These are phyloP conservation scores for Penicillium fuscoglaucum DNA, from an alignment of 2,329 filamentous ascomycete species.

Conservation along the genomic window DNA sequence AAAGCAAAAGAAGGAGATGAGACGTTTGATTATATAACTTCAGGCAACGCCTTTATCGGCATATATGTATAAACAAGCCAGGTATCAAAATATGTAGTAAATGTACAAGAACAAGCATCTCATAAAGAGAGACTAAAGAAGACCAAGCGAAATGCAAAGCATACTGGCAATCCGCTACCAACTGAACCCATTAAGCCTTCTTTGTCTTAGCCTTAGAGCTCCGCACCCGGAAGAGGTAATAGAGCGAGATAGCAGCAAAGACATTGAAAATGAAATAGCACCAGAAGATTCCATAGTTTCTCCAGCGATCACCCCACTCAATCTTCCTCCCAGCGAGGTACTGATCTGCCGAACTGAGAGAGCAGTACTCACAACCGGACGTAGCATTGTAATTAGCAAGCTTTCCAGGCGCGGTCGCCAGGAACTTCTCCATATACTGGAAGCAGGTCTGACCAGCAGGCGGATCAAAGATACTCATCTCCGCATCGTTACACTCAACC, in stretches of 20 bases:
- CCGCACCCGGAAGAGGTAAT: slow-evolving; percentile 45
- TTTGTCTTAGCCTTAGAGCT: slow-evolving; percentile 36
- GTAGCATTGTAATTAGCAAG: slow-evolving; percentile 53
- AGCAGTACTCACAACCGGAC: slow-evolving; percentile 52
- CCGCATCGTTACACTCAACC: slow-evolving; percentile 67
- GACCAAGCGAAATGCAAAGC: not conserved
- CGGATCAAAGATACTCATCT: slow-evolving; percentile 66
- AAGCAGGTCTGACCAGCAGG: slow-evolving; percentile 56
- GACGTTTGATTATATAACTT: not conserved
- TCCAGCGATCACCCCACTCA: slow-evolving; percentile 60
- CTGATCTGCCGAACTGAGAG: slow-evolving; percentile 35
- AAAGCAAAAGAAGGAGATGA: not conserved
- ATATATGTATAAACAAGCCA: not conserved
- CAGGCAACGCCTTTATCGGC: not conserved
- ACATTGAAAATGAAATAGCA: slow-evolving; percentile 61
- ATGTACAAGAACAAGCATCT: not conserved
- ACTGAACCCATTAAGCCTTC: not conserved
- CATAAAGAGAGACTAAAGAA: not conserved
- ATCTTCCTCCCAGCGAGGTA: slow-evolving; percentile 48
- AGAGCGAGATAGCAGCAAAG: slow-evolving; percentile 53
- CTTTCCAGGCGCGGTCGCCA: slow-evolving; percentile 51
- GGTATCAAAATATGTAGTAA: not conserved
- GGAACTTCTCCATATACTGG: slow-evolving; percentile 58
- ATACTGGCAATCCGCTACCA: not conserved
- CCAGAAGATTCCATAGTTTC: slow-evolving; percentile 66